Evolutionary conservation across 2,329 filamentous ascomycete genomes (phyloP).

Genomic region (Cryphonectria nitschkei): DNA sequence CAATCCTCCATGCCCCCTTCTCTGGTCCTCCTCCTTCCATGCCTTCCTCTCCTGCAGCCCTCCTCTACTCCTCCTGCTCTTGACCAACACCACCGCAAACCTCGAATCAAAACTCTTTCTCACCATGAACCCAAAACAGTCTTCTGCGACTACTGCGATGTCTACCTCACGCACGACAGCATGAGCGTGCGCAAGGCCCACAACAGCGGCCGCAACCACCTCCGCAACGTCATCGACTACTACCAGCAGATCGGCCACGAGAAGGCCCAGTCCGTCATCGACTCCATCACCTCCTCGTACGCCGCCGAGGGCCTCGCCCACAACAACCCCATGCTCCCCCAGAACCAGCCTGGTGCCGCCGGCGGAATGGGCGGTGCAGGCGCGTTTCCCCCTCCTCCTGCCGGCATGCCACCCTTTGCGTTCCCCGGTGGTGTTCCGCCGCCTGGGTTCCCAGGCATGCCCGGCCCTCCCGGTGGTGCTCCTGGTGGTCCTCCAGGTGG

Average conservation of each 20-base stretch:
- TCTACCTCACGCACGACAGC: slow-evolving; percentile 99
- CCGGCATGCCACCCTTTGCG: slow-evolving; percentile 37
- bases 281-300: slow-evolving; percentile 96
- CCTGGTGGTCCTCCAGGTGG: slow-evolving; percentile 12
- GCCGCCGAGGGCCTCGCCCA: slow-evolving; percentile 88
- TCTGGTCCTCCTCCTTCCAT: not conserved
- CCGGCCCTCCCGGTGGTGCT: slow-evolving; percentile 28
- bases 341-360: slow-evolving; percentile 64
- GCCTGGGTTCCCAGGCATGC: slow-evolving; percentile 33
- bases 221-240: slow-evolving; percentile 97
- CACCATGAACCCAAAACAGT: slow-evolving; percentile 48
- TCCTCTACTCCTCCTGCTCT: not conserved
- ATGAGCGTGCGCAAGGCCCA: slow-evolving; percentile 99
- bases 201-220: slow-evolving; percentile 93
- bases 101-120: not conserved
- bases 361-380: slow-evolving; percentile 41
- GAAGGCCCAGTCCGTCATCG: slow-evolving; percentile 97
- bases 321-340: slow-evolving; percentile 80
- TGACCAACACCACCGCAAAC: not conserved
- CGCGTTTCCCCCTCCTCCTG: slow-evolving; percentile 41
- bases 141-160: slow-evolving; percentile 99
- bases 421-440: slow-evolving; percentile 36
- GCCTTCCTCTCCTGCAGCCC: no score
- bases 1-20: no score
- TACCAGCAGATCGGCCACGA: slow-evolving; percentile 99